A percentile compares a stretch with the other conserved stretches of the same genome.
Evolutionary conservation across 352 stramenopile species (phyloP).

Genomic region (Globisporangium heterothallicum): DNA sequence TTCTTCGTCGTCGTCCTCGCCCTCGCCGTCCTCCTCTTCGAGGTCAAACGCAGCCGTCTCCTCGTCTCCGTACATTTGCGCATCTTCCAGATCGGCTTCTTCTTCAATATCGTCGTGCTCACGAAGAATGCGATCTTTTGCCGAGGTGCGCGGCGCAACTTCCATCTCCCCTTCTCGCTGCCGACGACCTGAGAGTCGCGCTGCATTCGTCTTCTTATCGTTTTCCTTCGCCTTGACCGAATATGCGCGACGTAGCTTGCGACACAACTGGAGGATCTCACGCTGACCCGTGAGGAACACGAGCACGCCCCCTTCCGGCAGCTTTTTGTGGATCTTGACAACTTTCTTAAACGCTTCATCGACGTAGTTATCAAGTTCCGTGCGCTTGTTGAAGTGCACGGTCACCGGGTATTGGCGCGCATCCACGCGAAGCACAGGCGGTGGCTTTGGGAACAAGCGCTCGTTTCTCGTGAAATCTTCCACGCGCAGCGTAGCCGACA

Average conservation of each 20-base stretch:
- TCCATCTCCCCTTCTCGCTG: conserved; percentile 7
- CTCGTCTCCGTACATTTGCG: conserved; percentile 49
- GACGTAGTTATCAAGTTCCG: conserved; percentile 97
- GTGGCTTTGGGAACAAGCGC: conserved; percentile 88
- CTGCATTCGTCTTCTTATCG: conserved; percentile 24
- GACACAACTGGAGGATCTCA: conserved; percentile 92
- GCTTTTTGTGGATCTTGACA: conserved; percentile 96
- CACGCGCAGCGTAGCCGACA: conserved; percentile 98
- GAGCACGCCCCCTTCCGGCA: conserved; percentile 95
- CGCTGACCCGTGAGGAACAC: conserved; percentile 97
- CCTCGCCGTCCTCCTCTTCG: conserved; percentile 37
- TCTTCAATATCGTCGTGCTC: conserved; percentile 85
- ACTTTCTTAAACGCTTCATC: conserved; percentile 94
- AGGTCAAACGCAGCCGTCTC: conserved; percentile 41
- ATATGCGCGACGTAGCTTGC: conserved; percentile 57
- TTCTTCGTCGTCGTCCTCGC: conserved; percentile 61
- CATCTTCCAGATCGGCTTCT: conserved; percentile 67
- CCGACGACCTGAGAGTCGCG: neutral
- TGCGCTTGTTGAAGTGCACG: conserved; percentile 98
- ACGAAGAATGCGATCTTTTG: conserved; percentile 44
- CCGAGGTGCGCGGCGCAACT: conserved; percentile 10
- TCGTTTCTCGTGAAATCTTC: conserved; percentile 96
- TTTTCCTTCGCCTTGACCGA: conserved; percentile 30
- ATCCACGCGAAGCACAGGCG: conserved; percentile 92
- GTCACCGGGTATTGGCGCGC: conserved; percentile 96